Base-by-base conservation (phyloP, 768 basidiomycete species). In the Agrocybe praecox region DNA sequence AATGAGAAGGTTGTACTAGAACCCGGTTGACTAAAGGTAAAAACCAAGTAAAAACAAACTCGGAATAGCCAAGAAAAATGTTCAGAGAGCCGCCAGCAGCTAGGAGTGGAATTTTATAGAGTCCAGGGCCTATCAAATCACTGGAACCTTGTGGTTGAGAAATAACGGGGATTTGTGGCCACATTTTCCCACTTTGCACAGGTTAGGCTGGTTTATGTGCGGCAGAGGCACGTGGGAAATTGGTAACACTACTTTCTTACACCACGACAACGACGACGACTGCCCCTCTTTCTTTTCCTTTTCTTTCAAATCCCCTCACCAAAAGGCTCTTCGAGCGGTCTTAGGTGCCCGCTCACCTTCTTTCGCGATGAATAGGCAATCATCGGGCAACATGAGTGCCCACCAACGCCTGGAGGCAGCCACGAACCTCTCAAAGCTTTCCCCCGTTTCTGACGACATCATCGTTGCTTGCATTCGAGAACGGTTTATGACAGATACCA, bases 391-490 rank as follows among this genome's bases (percentile, higher is more conserved):
- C 51, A 77, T 75, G 73, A 76, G 67, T 67, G 75, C 74, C 55
- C 87, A 88, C 68, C 86, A 87, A 69, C 86, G 84, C 68, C 83
- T 92, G 62, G 91, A 90, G 77, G 82, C 80, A 56, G 80, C 85
- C 58, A 78, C 76, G 15, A 89, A 94, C 83, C 85, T 94, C 68
- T 73, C 87, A 21, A 72, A 75, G 44, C 80, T 94, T 53, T 76
- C 86, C 2, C 74, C 86, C 33, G 70, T 90, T 60, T 87, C 89
- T 12, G 93, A 95, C 78, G 93, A 95, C 70, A 80, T 87, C 69
- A 85, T 95, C 69, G 90, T 92, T 56, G 82, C 90, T 58, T 89
- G 89, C 64, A 81, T 96, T 58, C 87, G 93, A 29, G 92, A 94
- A 68, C 83, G 93, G 15, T 94, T 94, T 74, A 87, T 93, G 83